Base-by-base conservation (phyloP, 495 filamentous ascomycete genomes). In the Daldinia grandis region DNA sequence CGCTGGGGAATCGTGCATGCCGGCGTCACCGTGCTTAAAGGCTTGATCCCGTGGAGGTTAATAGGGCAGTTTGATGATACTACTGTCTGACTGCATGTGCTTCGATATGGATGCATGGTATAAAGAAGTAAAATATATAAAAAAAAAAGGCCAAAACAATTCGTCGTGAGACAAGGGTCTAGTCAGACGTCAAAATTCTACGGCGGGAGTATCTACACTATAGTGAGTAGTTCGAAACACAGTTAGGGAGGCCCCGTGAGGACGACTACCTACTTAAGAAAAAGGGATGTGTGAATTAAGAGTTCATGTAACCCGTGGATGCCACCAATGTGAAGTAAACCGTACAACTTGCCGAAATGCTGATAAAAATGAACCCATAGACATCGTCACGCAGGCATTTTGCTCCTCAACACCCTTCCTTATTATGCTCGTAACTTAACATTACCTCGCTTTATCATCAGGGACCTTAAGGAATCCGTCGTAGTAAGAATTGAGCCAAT, bases 401-500 rank as follows among this genome's bases (percentile, higher is more conserved):
- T 51, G 40, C 61, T 65, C 53, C 50, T 57, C 35, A 58, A 51
- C 15, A 27, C 6, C 54, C 25, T 17, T 49, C 19, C 12, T 24
- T n/a, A 27, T 59, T 59, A 27, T 42, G 19, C 40, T 33, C 25
- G 31, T 25, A 30, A 5, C 27, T 49, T 30, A 10, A 53, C 17
- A 62, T 62, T 62, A 68, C 53, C 14, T 57, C 33, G 10, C 51
- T 44, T 55, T 68, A 4, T 67, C 64, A 2, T 40, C 70, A 14
- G 81, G 81, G 10, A 82, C 79, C 35, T 80, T 71, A 77, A 88
- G 75, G 53, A 88, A 85, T 30, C 82, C 78, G 25, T 79, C 80
- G 74, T 89, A 91, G 66, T 90, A 91, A 19, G 78, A 74, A 68
- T 90, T 87, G 55, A 91, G 64, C 87, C 87, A 89, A 61, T 74